phyloP scores from a whole-genome alignment of 805 yeast species.

The Saccharomycopsis microspora region DNA sequence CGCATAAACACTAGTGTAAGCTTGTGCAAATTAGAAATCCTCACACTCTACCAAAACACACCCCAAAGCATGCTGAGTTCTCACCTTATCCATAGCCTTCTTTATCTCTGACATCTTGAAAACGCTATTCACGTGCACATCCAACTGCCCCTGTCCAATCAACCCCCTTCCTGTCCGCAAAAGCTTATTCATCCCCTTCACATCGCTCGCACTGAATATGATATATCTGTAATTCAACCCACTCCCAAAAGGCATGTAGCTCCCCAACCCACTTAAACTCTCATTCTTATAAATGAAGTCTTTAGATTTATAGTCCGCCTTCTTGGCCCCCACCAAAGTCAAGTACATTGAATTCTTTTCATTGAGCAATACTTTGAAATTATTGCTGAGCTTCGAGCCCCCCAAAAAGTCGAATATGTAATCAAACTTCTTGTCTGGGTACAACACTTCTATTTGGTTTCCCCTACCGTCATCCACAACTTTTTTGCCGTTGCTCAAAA shows the following conservation, averaged over 20 bases:
- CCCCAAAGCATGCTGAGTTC: slow-evolving; percentile 47
- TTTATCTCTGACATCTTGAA: slow-evolving; percentile 43
- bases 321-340: slow-evolving; percentile 54
- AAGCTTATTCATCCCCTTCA: slow-evolving; percentile 25
- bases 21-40: slow-evolving; percentile 21
- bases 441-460: slow-evolving; percentile 19
- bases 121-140: slow-evolving; percentile 42
- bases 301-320: slow-evolving; percentile 27
- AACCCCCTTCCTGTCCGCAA: slow-evolving; percentile 31
- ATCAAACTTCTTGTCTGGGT: slow-evolving; percentile 41
- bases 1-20: too few species aligned
- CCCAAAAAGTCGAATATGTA: slow-evolving; percentile 65
- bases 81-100: slow-evolving; percentile 43
- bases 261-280: neutral
- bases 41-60: slow-evolving; percentile 49
- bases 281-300: slow-evolving; percentile 6
- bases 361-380: slow-evolving; percentile 5
- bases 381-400: slow-evolving; percentile 38
- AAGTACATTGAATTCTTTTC: slow-evolving; percentile 32
- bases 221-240: slow-evolving; percentile 27
- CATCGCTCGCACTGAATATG: slow-evolving; percentile 23
- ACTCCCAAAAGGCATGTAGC: neutral
- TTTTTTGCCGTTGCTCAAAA: slow-evolving; percentile 19
- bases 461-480: slow-evolving; percentile 17
- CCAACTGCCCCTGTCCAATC: slow-evolving; percentile 34